phyloP scores from a whole-genome alignment of 148 eudicot species.

The Rhododendron kiyosumense region DNA sequence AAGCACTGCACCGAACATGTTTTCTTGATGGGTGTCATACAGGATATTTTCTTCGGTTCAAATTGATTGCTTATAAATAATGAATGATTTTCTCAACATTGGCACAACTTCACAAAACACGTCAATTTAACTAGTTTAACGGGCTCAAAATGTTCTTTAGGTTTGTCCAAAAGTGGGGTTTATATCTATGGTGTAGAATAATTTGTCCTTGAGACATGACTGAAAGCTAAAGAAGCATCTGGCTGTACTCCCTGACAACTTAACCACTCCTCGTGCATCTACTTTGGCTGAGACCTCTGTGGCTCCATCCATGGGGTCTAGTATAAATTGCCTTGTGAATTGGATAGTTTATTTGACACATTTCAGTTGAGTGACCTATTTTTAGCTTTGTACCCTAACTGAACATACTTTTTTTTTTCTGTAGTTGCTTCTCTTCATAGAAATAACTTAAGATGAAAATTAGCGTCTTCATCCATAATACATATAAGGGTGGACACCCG shows the following conservation, averaged over 20 bases:
- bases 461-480: neutral
- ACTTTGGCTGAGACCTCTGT: neutral
- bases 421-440: neutral
- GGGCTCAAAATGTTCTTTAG: neutral
- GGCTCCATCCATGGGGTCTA: neutral
- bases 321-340: neutral
- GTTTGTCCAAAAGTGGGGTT: neutral
- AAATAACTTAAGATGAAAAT: neutral
- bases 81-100: neutral
- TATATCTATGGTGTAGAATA: neutral
- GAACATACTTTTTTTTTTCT: too few relatives aligned
- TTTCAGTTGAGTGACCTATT: neutral
- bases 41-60: neutral
- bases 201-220: neutral
- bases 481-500: neutral
- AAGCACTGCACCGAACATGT: neutral
- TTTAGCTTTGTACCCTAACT: neutral
- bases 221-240: neutral
- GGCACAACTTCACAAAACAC: neutral
- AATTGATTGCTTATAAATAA: neutral
- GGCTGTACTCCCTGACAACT: neutral
- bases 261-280: neutral
- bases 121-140: neutral
- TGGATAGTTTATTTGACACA: neutral
- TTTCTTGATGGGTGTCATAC: neutral